Base-by-base conservation (phyloP, 345 rosid genomes). In the Kandelia obovata region DNA sequence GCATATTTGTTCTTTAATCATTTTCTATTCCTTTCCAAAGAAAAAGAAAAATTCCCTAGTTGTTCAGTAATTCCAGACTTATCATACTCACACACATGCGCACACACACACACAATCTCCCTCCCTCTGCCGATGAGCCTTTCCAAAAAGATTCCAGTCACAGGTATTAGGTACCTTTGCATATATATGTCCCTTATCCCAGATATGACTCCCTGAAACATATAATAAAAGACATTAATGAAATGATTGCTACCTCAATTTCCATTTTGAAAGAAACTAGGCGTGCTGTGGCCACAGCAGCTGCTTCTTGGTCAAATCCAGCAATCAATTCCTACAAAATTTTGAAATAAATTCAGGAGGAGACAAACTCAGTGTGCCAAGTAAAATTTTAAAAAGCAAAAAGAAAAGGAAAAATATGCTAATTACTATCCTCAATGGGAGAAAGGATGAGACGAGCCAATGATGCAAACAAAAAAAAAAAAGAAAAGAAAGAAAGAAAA, bases 281-380 rank as follows among this genome's bases (percentile, higher is more conserved):
- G 46, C 97, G 93, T 72, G 99, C 96, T 89, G 90, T 87, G 72
- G 86, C 92, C n/a, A 83, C 96, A 77, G 86, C 96, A 75, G 98
- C 96, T 74, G 99, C 96, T 88, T 95, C 99, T 87, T 95, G 99
- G 79, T 95, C 99, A 85, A 95, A 95, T 51, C 99, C 98, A 73
- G 96, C 81, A 70, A 82, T 82, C 86, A 95, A 83, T 72, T 95
- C 99, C 99, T 95, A 74, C 56, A 82, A 61, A 58, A 77, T 63
- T 77, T 71, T 5, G 0, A 35, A 63, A 27, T 26, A 28, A 43
- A 66, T 26, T 39, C 19, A 68, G 53, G 21, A 55, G 58, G 28
- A 60, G 19, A 21, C 21, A 27, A 26, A 34, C 25, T 13, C 32
- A 47, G 31, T 2, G 16, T 6, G 3, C 15, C 21, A 53, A 53